Conservation (phyloP, 2,329 filamentous ascomycete species). For the Gaeumannomyces sp. region DNA sequence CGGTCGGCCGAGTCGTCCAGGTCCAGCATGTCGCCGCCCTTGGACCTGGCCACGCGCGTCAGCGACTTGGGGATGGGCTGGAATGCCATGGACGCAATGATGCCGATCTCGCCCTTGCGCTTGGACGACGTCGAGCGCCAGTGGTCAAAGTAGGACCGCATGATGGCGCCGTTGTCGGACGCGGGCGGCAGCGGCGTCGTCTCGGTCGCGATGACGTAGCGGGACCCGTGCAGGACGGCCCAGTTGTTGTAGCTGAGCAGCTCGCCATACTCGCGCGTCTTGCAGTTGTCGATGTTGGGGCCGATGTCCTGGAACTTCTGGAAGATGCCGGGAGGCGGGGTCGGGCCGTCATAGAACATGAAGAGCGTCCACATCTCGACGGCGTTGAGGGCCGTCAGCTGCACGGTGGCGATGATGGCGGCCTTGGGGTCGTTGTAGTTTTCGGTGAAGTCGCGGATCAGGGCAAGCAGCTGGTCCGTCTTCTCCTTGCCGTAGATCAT, state of each 20-base stretch:
- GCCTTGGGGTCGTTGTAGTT: slow-evolving; percentile 54
- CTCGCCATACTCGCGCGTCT: slow-evolving; percentile 22
- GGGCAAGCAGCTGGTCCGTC: slow-evolving; percentile 23
- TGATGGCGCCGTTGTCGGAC: slow-evolving; percentile 12
- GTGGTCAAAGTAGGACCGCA: slow-evolving; percentile 27
- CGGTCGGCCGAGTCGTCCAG: slow-evolving; percentile 21
- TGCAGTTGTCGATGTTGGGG: slow-evolving; percentile 30
- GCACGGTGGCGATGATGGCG: slow-evolving; percentile 51
- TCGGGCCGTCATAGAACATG: slow-evolving; percentile 54
- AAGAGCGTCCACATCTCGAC: slow-evolving; percentile 55
- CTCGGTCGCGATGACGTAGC: slow-evolving; percentile 13
- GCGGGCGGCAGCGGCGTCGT: slow-evolving; percentile 13
- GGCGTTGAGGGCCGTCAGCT: slow-evolving; percentile 35
- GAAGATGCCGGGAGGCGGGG: slow-evolving; percentile 47
- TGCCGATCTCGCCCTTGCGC: background rate
- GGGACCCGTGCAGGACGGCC: slow-evolving; percentile 7
- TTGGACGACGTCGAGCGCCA: slow-evolving; percentile 32
- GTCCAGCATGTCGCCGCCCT: slow-evolving; percentile 34
- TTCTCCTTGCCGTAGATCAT: slow-evolving; percentile 1
- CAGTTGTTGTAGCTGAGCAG: slow-evolving; percentile 18
- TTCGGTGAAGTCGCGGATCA: slow-evolving; percentile 47
- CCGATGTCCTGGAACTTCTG: slow-evolving; percentile 46
- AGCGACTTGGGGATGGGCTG: slow-evolving; percentile 33
- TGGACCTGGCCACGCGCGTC: slow-evolving; percentile 25
- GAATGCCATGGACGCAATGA: slow-evolving; percentile 24